Evolutionary conservation across 257 asterid genomes (phyloP).

Genomic region (Rehmannia glutinosa): DNA sequence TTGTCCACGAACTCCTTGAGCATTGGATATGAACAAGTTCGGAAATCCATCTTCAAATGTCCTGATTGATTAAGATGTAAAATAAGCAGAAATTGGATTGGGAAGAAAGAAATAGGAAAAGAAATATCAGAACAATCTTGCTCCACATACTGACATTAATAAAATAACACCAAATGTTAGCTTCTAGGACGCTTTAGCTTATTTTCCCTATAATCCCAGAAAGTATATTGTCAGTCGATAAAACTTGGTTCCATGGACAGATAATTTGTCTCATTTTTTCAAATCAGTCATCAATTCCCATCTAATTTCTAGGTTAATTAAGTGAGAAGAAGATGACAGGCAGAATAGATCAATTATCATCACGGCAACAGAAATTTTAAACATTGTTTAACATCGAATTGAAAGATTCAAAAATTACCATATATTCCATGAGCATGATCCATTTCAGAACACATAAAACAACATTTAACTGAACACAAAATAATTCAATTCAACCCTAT

Average conservation of each 20-base stretch:
- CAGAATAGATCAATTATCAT: slow-evolving; percentile 10
- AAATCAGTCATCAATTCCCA: not conserved
- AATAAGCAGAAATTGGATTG: slow-evolving; percentile 8
- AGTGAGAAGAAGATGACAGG: not conserved
- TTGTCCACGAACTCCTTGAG: slow-evolving; percentile 95
- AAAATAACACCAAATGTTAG: not conserved
- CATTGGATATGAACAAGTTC: slow-evolving; percentile 87
- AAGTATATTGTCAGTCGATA: not conserved
- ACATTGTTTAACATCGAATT: too few relatives aligned
- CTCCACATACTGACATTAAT: not conserved
- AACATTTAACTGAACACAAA: not conserved
- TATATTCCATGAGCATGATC: not conserved
- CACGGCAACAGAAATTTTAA: not conserved
- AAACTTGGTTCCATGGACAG: not conserved
- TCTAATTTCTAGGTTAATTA: not conserved
- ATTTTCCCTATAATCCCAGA: not conserved
- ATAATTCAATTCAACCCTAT: not conserved
- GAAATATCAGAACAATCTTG: not conserved
- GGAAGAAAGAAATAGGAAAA: not conserved
- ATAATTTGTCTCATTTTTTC: not conserved
- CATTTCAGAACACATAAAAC: not conserved
- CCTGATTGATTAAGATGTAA: slow-evolving; percentile 42
- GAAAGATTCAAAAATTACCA: not conserved
- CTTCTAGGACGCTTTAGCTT: not conserved
- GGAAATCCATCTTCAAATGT: slow-evolving; percentile 98